phyloP scores from a whole-genome alignment of 2,329 filamentous ascomycete genomes.

The Fusarium nisikadoi region DNA sequence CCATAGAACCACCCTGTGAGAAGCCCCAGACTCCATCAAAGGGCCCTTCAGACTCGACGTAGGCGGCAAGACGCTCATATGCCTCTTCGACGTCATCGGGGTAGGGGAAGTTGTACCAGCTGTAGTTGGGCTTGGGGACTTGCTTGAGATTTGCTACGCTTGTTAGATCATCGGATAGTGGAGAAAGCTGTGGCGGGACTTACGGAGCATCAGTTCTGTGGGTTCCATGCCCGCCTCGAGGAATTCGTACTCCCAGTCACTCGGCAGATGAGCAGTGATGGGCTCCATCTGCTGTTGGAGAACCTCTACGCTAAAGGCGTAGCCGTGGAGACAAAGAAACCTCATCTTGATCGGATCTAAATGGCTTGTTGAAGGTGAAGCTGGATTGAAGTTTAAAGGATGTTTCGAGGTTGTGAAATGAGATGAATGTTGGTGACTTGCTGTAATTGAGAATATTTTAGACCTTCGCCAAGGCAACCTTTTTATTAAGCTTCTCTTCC shows the following conservation, averaged over 20 bases:
- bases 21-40: background rate
- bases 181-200: rapidly evolving
- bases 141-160: background rate
- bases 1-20: background rate
- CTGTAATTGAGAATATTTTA: background rate
- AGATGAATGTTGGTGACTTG: background rate
- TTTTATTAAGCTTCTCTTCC: background rate
- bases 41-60: background rate
- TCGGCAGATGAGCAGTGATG: background rate
- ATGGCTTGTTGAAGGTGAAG: rapidly evolving
- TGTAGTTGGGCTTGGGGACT: background rate
- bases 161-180: background rate
- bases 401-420: too few species aligned
- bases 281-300: background rate
- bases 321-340: background rate
- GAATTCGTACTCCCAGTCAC: background rate
- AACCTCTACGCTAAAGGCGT: background rate
- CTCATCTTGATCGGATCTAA: background rate
- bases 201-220: background rate
- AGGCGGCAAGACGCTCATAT: background rate
- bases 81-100: background rate
- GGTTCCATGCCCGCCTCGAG: background rate
- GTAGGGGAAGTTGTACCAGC: background rate
- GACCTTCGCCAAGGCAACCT: background rate
- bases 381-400: background rate